Evolutionary conservation across 352 stramenopile genomes (phyloP).

Genomic region (Elongisporangium senticosum): DNA sequence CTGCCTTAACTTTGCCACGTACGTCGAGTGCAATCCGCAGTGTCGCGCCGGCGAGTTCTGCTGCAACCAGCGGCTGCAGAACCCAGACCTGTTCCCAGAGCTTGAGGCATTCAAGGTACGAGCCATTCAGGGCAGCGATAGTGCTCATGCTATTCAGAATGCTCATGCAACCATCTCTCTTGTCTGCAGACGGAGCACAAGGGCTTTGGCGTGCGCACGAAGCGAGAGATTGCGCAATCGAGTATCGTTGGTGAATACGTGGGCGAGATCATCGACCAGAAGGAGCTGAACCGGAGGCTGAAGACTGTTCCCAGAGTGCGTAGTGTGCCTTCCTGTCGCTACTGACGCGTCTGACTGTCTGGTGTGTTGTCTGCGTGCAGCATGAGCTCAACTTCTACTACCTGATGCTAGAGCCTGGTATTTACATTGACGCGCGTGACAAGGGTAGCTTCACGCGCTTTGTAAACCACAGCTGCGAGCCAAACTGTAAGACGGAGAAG

Average conservation of each 20-base stretch:
- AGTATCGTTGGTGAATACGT: conserved; percentile 89
- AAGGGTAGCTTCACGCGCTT: conserved; percentile 94
- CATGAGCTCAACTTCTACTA: conserved; percentile 89
- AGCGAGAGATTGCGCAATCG: conserved; percentile 47
- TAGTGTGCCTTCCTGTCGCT: neutral
- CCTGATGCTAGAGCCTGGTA: conserved; percentile 61
- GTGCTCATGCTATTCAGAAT: neutral
- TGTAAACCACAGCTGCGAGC: conserved; percentile 95
- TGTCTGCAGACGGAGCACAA: conserved; percentile 61
- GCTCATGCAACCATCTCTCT: neutral
- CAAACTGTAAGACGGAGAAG: conserved; percentile 95
- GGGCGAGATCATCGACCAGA: conserved; percentile 89
- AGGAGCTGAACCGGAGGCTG: conserved; percentile 59
- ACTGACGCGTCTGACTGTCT: neutral
- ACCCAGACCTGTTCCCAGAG: conserved; percentile 49
- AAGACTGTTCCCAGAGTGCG: conserved; percentile 47
- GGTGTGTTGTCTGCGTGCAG: conserved; percentile 9
- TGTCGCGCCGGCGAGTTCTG: conserved; percentile 52
- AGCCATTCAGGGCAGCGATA: neutral
- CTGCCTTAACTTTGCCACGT: conserved; percentile 87
- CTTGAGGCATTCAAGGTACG: conserved; percentile 67
- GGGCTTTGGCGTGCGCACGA: conserved; percentile 78
- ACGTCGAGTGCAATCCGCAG: conserved; percentile 60
- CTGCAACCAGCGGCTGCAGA: conserved; percentile 73
- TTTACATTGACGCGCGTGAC: conserved; percentile 87